Conservation (phyloP, 371 early-diverging fungal genomes). For the Rhizopus sp. region DNA sequence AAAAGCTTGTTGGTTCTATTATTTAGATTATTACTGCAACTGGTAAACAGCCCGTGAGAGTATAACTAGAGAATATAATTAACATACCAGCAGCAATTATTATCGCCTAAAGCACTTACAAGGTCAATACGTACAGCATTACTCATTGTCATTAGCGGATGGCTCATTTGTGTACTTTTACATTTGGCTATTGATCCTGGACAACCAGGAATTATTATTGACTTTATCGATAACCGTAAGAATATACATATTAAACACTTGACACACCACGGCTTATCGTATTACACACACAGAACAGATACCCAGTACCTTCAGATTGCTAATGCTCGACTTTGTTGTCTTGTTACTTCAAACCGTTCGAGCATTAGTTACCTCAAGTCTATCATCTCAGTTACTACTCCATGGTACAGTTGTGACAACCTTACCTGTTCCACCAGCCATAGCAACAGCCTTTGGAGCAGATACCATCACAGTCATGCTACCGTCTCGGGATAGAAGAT, state of each 20-base stretch:
- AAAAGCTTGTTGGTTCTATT: slow-evolving; percentile 39
- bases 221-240: slow-evolving; percentile 50
- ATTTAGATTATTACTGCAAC: slow-evolving; percentile 38
- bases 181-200: slow-evolving; percentile 42
- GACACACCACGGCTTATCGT: neutral
- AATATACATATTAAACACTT: neutral
- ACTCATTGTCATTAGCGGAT: slow-evolving; percentile 29
- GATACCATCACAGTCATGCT: slow-evolving; percentile 38
- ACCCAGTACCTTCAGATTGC: slow-evolving; percentile 30
- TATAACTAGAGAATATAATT: neutral
- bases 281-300: slow-evolving; percentile 22
- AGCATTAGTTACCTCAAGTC: slow-evolving; percentile 39
- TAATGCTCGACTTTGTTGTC: slow-evolving; percentile 34
- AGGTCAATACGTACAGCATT: slow-evolving; percentile 39
- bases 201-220: slow-evolving; percentile 47
- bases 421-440: slow-evolving; percentile 25
- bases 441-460: slow-evolving; percentile 33
- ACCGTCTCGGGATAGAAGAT: slow-evolving; percentile 22
- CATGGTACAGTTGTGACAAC: slow-evolving; percentile 30
- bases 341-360: slow-evolving; percentile 39
- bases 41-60: slow-evolving; percentile 21
- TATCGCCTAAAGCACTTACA: slow-evolving; percentile 35
- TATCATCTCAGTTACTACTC: slow-evolving; percentile 36
- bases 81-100: slow-evolving; percentile 24
- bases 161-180: slow-evolving; percentile 32